Conservation (phyloP, 2,329 filamentous ascomycete species). For the Triangularia verruculosa region DNA sequence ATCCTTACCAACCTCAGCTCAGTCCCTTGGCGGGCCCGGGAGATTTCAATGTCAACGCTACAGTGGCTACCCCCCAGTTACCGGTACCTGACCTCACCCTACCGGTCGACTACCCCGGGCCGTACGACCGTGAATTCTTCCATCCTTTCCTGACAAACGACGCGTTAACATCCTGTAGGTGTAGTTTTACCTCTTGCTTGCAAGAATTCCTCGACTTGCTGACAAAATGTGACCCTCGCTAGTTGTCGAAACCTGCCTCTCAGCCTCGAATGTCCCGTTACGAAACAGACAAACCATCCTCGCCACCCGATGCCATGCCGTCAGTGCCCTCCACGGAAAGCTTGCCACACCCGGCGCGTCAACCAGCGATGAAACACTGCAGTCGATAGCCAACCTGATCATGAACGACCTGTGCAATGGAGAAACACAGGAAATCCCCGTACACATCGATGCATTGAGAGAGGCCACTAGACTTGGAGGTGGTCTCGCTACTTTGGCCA, state of each 20-base stretch:
- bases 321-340: constrained; percentile 9
- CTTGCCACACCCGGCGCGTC: not conserved
- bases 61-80: too few relatives aligned
- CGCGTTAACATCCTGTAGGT: too few relatives aligned
- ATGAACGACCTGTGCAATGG: constrained; percentile 19
- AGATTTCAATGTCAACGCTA: too few relatives aligned
- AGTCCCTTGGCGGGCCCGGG: too few relatives aligned
- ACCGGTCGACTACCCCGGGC: too few relatives aligned
- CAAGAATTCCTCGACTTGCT: too few relatives aligned
- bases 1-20: too few relatives aligned
- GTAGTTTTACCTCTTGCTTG: not conserved
- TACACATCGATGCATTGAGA: constrained; percentile 6
- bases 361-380: constrained; percentile 9
- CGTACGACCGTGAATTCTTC: too few relatives aligned
- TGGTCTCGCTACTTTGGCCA: not conserved
- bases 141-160: too few relatives aligned
- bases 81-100: too few relatives aligned
- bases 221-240: too few relatives aligned
- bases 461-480: constrained; percentile 11
- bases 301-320: constrained; percentile 1
- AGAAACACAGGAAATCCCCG: constrained; percentile 6
- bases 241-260: constrained; percentile 13
- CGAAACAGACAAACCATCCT: not conserved
- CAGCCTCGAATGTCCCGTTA: not conserved
- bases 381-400: constrained; percentile 15